Evolutionary conservation across 2,329 filamentous ascomycete species (phyloP).

Genomic region (Albophoma yamanashiensis): DNA sequence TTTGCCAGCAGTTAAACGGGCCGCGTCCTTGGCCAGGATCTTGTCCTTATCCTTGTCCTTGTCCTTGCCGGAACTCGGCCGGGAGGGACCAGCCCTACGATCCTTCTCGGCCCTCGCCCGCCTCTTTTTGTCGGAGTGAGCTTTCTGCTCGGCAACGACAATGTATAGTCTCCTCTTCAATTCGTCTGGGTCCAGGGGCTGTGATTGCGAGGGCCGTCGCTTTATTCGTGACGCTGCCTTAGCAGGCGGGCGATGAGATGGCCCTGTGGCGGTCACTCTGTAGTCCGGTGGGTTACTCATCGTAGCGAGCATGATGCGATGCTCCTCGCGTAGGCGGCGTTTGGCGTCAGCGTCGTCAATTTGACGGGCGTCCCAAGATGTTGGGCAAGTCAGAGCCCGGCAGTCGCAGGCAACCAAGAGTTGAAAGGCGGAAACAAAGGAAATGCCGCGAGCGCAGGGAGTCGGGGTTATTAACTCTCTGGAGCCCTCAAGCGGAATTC

Average conservation of each 20-base stretch:
- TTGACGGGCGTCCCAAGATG: neutral
- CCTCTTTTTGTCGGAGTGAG: constrained; percentile 23
- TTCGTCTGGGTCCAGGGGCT: constrained; percentile 42
- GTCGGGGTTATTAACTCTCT: neutral
- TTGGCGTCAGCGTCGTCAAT: neutral
- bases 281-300: constrained; percentile 3
- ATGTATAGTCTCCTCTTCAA: constrained; percentile 39
- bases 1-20: neutral
- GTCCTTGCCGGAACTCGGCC: neutral
- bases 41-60: neutral
- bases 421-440: too few relatives aligned
- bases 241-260: neutral
- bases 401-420: neutral
- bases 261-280: constrained; percentile 1
- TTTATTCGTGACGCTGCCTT: constrained; percentile 1
- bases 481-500: neutral
- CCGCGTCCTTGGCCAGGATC: neutral
- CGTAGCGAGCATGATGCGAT: constrained; percentile 4
- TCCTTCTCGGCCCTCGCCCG: constrained; percentile 15
- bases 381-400: neutral
- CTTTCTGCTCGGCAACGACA: constrained; percentile 40
- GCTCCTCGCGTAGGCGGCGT: neutral
- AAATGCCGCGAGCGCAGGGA: neutral
- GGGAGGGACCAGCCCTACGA: constrained; percentile 1
- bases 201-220: constrained; percentile 12